Evolutionary conservation across 2,329 filamentous ascomycete genomes (phyloP), one percentile per base, ranked within the genome.

Genomic region (Metarhizium album): DNA sequence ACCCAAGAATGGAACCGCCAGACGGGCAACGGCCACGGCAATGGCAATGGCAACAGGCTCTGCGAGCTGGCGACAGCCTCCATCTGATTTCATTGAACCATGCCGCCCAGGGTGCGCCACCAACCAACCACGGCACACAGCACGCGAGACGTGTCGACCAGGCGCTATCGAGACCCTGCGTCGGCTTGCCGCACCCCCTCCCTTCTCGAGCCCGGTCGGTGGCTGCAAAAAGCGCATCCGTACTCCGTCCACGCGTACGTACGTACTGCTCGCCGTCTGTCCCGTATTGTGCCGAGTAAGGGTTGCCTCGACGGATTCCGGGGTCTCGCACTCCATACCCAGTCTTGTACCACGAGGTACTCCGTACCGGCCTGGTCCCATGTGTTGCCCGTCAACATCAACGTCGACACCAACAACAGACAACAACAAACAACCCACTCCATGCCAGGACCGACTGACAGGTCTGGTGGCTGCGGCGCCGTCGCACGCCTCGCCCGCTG

Each of bases 401-500:
- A 14, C 35, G n/a, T 14, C 14, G 11, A 6, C 11, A 14, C 7
- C 7, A 4, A 14, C 11, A 14, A n/a, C 35, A 16, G 4, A 20
- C 37, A 9, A 9, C 24, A 6, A 22, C 22, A 9, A 43, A n/a
- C 20, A 22, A 24, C 47, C 22, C n/a, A n/a, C n/a, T n/a, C 14
- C 45, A 47, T 18, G 33, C n/a, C 31, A 13, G 31, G 29, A 40
- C 45, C 38, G 40, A 23, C 29, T 53, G 52, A 48, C 48, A 51
- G 48, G 29, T 45, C n/a, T n/a, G 29, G 48, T 50, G 51, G 51
- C 51, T 50, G 48, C 51, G 51, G 51, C 51, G 51, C 51, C 51
- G 47, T 53, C 48, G 51, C 51, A 53, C 48, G 51, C 51, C 51
- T 50, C 47, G 51, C 47, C 51, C 51, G 51, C 38, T 50, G 42